Conservation (phyloP, 2,329 filamentous ascomycete genomes). For the Neoscytalidium dimidiatum region DNA sequence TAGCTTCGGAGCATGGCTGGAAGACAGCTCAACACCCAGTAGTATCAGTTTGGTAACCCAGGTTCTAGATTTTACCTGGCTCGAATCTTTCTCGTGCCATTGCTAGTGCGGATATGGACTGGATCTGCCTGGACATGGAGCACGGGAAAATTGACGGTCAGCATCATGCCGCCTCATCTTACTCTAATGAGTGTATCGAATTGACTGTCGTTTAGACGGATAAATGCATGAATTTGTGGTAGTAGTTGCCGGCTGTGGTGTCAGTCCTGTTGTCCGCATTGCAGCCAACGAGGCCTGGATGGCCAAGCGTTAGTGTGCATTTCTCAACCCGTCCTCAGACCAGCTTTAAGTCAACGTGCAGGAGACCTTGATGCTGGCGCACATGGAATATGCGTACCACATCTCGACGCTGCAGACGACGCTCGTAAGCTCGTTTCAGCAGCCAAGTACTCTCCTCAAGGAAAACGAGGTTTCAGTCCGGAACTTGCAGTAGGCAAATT, state of each 20-base stretch:
- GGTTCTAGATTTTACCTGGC: too few species aligned
- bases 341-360: slow-evolving; percentile 23
- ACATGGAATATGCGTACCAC: slow-evolving; percentile 59
- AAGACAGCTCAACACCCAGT: too few species aligned
- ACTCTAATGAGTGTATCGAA: too few species aligned
- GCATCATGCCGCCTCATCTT: too few species aligned
- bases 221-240: slow-evolving; percentile 59
- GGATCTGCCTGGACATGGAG: too few species aligned
- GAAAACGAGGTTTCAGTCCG: slow-evolving; percentile 57
- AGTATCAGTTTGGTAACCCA: too few species aligned
- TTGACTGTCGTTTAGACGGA: too few species aligned
- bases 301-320: slow-evolving; percentile 54
- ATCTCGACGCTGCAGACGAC: slow-evolving; percentile 55
- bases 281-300: slow-evolving; percentile 62
- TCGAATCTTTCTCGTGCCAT: too few species aligned
- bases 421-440: slow-evolving; percentile 54
- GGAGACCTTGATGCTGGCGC: slow-evolving; percentile 60
- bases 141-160: too few species aligned
- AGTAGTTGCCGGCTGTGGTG: slow-evolving; percentile 45
- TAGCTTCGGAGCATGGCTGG: slow-evolving; percentile 60
- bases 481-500: slow-evolving; percentile 55
- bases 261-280: slow-evolving; percentile 49
- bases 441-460: slow-evolving; percentile 56
- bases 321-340: neutral
- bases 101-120: too few species aligned